These are phyloP conservation scores for Peniophora sp. DNA, from an alignment of 1,284 basidiomycete genomes.

Conservation along the genomic window DNA sequence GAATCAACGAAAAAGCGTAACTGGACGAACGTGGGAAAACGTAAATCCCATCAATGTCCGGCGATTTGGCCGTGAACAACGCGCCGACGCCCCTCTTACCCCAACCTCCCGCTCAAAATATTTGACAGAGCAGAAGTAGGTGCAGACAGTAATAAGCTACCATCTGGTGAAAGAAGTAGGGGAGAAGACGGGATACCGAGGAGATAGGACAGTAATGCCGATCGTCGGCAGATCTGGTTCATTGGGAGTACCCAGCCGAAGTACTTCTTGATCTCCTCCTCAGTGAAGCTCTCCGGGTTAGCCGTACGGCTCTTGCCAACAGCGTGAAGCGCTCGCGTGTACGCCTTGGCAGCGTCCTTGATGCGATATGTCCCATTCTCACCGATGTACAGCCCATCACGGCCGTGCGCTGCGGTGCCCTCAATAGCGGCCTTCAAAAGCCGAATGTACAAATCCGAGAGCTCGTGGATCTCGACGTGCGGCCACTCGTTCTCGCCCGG, in stretches of 20 bases:
- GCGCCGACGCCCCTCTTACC: too few relatives aligned
- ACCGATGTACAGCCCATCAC: constrained; percentile 42
- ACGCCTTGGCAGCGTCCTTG: constrained; percentile 21
- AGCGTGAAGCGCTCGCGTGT: constrained; percentile 25
- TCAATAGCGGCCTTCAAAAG: constrained; percentile 31
- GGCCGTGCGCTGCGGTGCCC: constrained; percentile 26
- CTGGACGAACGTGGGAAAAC: too few relatives aligned
- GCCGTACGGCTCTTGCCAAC: constrained; percentile 25
- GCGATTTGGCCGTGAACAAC: too few relatives aligned
- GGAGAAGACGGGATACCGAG: too few relatives aligned
- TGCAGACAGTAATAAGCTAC: too few relatives aligned
- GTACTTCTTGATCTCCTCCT: constrained; percentile 29
- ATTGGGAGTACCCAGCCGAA: constrained; percentile 15
- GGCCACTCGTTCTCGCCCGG: constrained; percentile 39
- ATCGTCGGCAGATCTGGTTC: too few relatives aligned
- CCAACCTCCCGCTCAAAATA: too few relatives aligned
- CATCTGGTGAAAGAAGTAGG: too few relatives aligned
- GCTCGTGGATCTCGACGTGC: constrained; percentile 37
- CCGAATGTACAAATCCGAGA: constrained; percentile 30
- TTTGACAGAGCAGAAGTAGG: too few relatives aligned
- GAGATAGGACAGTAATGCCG: too few relatives aligned
- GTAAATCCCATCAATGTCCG: too few relatives aligned
- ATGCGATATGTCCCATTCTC: constrained; percentile 38
- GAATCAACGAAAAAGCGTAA: too few relatives aligned
- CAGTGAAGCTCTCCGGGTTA: constrained; percentile 32